Base-by-base conservation (phyloP, 306 rosid species). In the Vigna reflexopilosa region DNA sequence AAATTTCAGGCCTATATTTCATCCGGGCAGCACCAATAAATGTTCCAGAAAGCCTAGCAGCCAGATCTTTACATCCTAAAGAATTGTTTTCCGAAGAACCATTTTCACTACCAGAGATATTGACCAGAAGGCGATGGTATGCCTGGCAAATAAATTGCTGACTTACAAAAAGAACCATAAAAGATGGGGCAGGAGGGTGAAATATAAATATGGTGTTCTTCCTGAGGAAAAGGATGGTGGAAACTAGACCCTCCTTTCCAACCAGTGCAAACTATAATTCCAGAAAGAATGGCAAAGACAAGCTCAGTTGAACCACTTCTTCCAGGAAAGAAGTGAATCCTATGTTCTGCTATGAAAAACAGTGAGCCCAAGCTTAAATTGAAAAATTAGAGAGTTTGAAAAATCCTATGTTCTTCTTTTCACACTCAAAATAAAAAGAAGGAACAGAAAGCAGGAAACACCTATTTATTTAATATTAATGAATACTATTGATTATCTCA, bases 31-130 rank as follows among this genome's bases (percentile, higher is more conserved):
- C 89, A 56, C 98, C 98, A 17, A 84, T 14, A 83, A 89, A 92
- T 32, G 88, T 92, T 86, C 90, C 97, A 82, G 98, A 91, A 73
- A 95, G 97, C 83, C 86, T 90, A 77, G 85, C 88, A 81, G 97
- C 93, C 74, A 95, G 85, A 67, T 91, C 93, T 89, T 87, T 89
- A 82, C 95, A 92, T 75, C 87, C 97, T 15, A 26, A 83, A 86
- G 87, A 77, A 85, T 87, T 83, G 80, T 85, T 83, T 58, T 87
- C 85, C 58, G 83, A 78, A 58, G 93, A 83, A 68, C 78, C 87
- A 15, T 85, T 84, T 34, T 84, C 91, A 72, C 80, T 83, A 77
- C 73, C 67, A 57, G 85, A 81, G 78, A 81, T 83, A 86, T 86
- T 88, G 72, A 74, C 75, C 67, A 78, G 61, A 62, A 88, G 78